A percentile compares a stretch with the other conserved stretches of the same genome.
Evolutionary conservation across 495 filamentous ascomycete genomes (phyloP).

Genomic region (Zalerion maritima): DNA sequence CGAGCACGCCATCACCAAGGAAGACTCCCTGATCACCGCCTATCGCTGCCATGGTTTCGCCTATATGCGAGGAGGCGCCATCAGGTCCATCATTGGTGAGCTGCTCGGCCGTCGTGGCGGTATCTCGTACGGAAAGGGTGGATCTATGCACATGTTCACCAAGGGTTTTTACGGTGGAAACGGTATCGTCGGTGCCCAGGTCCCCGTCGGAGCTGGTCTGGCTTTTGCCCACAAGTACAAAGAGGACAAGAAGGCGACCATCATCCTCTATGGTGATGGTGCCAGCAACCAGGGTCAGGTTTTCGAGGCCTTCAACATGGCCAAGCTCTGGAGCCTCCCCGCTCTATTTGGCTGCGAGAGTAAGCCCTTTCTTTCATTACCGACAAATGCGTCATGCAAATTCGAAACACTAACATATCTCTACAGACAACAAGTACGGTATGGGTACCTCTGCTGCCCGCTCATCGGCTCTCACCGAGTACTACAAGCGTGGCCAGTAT

Average conservation of each 20-base stretch:
- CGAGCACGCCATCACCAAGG: conserved; percentile 82
- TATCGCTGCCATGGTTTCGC: conserved; percentile 99
- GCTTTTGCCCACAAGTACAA: conserved; percentile 96
- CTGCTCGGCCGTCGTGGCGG: conserved; percentile 86
- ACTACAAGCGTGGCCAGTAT: conserved; percentile 99
- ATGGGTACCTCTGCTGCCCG: conserved; percentile 97
- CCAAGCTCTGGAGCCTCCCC: conserved; percentile 95
- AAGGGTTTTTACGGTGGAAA: conserved; percentile 97
- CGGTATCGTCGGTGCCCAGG: conserved; percentile 97
- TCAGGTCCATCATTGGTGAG: conserved; percentile 92
- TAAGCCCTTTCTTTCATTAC: conserved; percentile 30
- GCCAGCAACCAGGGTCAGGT: conserved; percentile 98
- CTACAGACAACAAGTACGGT: conserved; percentile 96
- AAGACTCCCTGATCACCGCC: conserved; percentile 90
- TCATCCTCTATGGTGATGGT: conserved; percentile 92
- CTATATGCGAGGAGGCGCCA: conserved; percentile 83
- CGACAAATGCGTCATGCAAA: not conserved
- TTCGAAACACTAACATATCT: conserved; percentile 10
- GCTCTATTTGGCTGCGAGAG: conserved; percentile 96
- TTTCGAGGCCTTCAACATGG: conserved; percentile 99
- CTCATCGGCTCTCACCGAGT: conserved; percentile 88
- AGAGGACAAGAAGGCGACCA: conserved; percentile 64
- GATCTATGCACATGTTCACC: conserved; percentile 99
- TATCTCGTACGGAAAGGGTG: conserved; percentile 97
- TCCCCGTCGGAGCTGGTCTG: conserved; percentile 91